Evolutionary conservation across 1,284 basidiomycete species (phyloP).

Genomic region (Cryptococcus hybrid): DNA sequence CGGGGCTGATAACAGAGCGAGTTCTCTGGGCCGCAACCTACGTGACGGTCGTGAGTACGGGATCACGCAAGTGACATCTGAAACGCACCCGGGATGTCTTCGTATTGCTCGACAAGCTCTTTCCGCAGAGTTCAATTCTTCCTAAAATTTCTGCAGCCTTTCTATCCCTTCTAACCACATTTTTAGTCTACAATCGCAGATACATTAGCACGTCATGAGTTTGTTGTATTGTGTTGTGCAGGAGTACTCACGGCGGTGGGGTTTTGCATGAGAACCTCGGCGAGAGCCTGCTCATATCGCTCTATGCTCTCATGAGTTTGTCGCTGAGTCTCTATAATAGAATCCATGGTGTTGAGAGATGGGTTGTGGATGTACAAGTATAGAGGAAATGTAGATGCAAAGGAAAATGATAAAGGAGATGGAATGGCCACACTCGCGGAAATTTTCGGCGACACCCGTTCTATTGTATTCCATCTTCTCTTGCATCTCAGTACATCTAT

Average conservation of each 20-base stretch:
- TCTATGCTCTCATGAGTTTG: slow-evolving; percentile 95
- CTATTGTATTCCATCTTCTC: neutral
- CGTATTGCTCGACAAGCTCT: slow-evolving; percentile 67
- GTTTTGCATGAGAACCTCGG: slow-evolving; percentile 53
- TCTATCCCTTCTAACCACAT: slow-evolving; percentile 73
- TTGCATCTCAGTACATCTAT: slow-evolving; percentile 3
- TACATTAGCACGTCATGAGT: neutral
- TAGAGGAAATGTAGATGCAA: neutral
- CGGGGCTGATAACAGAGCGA: slow-evolving; percentile 51
- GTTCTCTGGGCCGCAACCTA: slow-evolving; percentile 51
- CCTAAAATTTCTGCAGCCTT: slow-evolving; percentile 82
- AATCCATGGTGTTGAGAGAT: slow-evolving; percentile 64
- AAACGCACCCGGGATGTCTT: slow-evolving; percentile 61
- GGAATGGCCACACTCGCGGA: slow-evolving; percentile 7
- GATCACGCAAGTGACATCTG: neutral
- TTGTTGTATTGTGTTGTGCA: too few relatives aligned
- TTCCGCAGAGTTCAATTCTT: slow-evolving; percentile 68
- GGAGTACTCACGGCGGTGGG: slow-evolving; percentile 44
- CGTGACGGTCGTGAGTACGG: slow-evolving; percentile 34
- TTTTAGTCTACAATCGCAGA: slow-evolving; percentile 23
- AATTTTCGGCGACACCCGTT: slow-evolving; percentile 5
- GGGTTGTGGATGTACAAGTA: neutral
- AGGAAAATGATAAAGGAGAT: neutral
- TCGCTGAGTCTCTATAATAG: slow-evolving; percentile 84
- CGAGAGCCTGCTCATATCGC: slow-evolving; percentile 65